These are phyloP conservation scores for Blastobotrys petasosporus DNA, from an alignment of 1,139 yeast genomes.

Conservation along the genomic window DNA sequence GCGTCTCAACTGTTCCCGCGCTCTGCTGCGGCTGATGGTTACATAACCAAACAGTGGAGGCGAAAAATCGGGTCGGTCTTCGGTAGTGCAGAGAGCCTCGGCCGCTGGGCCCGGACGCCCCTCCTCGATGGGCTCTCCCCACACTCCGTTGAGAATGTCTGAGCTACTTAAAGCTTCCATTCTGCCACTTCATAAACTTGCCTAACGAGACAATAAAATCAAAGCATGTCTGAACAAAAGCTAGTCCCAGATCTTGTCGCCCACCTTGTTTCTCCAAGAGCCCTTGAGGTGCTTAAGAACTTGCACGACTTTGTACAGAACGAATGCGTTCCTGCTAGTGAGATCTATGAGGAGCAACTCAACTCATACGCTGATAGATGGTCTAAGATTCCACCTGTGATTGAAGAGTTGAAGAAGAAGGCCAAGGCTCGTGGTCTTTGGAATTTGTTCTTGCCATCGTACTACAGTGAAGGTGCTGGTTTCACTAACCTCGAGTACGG, in stretches of 20 bases:
- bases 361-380: constrained; percentile 42
- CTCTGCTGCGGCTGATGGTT: too few species aligned
- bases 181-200: too few species aligned
- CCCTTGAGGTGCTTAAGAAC: constrained; percentile 46
- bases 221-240: constrained; percentile 12
- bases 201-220: too few species aligned
- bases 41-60: too few species aligned
- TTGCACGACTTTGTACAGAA: constrained; percentile 52
- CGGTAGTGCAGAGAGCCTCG: too few species aligned
- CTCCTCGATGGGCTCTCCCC: too few species aligned
- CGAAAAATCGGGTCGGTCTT: too few species aligned
- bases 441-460: constrained; percentile 58
- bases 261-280: constrained; percentile 43
- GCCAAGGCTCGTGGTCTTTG: constrained; percentile 56
- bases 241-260: constrained; percentile 37
- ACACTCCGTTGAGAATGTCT: too few species aligned
- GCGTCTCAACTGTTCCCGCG: too few species aligned
- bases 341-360: constrained; percentile 40
- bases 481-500: constrained; percentile 64
- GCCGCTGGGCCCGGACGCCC: too few species aligned
- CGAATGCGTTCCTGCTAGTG: constrained; percentile 57
- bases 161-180: too few species aligned
- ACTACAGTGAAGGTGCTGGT: constrained; percentile 58
- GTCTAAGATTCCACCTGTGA: constrained; percentile 45
- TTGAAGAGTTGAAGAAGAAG: constrained; percentile 49